Evolutionary conservation across 1,139 yeast species (phyloP).

Genomic region (Suhomyces wounanorum): DNA sequence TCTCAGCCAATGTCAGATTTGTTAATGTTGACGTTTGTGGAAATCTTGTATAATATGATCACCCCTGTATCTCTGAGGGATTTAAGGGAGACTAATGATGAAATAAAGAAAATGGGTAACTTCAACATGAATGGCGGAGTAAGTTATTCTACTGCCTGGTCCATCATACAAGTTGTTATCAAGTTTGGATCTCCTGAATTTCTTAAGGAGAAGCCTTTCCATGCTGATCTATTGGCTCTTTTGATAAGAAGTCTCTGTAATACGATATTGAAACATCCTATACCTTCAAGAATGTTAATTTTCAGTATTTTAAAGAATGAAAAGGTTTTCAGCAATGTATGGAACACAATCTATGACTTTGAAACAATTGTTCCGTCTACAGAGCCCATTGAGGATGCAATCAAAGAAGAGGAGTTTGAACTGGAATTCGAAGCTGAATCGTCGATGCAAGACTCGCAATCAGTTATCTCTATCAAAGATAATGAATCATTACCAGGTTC

Average conservation of each 20-base stretch:
- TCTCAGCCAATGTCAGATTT: constrained; percentile 14
- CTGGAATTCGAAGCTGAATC: constrained; percentile 2
- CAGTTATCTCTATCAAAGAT: constrained; percentile 4
- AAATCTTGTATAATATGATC: constrained; percentile 60
- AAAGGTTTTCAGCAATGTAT: constrained; percentile 34
- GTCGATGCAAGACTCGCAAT: constrained; percentile 2
- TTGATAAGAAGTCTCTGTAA: constrained; percentile 56
- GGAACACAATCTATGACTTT: constrained; percentile 35
- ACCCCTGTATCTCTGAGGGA: constrained; percentile 40
- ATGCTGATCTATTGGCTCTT: constrained; percentile 62
- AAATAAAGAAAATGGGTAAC: constrained; percentile 32
- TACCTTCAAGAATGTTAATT: constrained; percentile 55
- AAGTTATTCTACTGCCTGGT: constrained; percentile 60
- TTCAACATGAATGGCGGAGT: constrained; percentile 47
- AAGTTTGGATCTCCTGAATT: constrained; percentile 46
- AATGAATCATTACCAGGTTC: constrained; percentile 2
- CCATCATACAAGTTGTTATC: constrained; percentile 55
- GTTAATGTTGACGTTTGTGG: constrained; percentile 51
- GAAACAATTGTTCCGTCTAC: neutral
- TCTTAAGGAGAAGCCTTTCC: constrained; percentile 45
- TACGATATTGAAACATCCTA: constrained; percentile 49
- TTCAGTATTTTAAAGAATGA: constrained; percentile 56
- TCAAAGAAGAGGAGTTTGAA: constrained; percentile 11
- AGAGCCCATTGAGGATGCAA: neutral
- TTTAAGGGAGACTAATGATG: constrained; percentile 24